Base-by-base conservation (phyloP, 2,329 filamentous ascomycete species). In the Alternaria infectoria region DNA sequence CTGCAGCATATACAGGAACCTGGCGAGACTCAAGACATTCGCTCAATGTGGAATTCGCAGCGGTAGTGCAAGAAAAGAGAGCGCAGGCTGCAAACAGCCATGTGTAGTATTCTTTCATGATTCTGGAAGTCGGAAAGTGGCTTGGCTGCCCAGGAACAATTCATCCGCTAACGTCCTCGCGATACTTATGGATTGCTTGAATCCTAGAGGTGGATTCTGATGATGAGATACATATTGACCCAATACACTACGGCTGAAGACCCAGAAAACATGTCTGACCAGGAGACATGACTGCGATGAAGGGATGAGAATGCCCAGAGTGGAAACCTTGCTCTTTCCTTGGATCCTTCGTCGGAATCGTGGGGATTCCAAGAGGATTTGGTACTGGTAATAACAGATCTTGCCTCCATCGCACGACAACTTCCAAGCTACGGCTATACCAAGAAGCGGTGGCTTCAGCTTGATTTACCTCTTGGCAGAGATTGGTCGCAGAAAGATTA, bases 1-100 rank as follows among this genome's bases (percentile, higher is more conserved):
- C 72, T 59, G 65, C 71, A 26, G 58, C 57, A 51, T 66, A 67
- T 8, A 68, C 61, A 7, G 72, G 69, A 3, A 75, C 69, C 6
- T 68, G 64, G 1, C 51, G 46, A 19, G 54, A 60, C 6, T 60
- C 55, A 4, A 74, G 68, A 36, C 74, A 74, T 17, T 71, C 69
- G 40, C 70, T 66, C 23, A 74, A 40, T 40, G 62, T 28, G 2
- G 57, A n/a, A 25, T 54, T 47, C 15, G 30, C 51, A n/a, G 70
- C 67, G 11, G 51, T 60, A 3, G 65, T 43, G 9, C 26, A 28
- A 11, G 52, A 56, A n/a, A 62, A 44, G 19, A 69, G 57, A 15
- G 65, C 43, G 23, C 58, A 19, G 58, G 61, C 60, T 50, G 65
- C 50, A 47, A 55, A 19, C 3, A 61, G 47, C 57, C 61, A 61